Conservation (phyloP, 2,329 filamentous ascomycete species). For the Talaromyces sp. region DNA sequence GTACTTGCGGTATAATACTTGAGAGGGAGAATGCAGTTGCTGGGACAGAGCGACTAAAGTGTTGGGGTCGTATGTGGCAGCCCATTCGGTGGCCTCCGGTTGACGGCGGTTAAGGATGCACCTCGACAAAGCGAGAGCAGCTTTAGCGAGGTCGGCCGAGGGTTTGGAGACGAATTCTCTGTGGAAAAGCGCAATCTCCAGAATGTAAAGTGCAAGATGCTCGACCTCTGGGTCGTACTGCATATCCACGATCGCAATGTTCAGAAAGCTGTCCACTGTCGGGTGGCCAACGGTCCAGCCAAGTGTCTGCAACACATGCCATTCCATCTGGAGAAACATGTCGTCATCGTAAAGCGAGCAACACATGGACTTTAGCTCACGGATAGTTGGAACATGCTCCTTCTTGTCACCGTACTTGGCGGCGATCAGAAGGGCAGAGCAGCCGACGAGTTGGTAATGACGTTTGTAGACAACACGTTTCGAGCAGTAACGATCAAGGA, state of each 20-base stretch:
- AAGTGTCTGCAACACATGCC: slow-evolving; percentile 96
- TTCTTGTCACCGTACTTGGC: slow-evolving; percentile 99
- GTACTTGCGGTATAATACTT: slow-evolving; percentile 67
- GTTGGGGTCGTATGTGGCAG: slow-evolving; percentile 51
- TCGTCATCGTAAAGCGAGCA: slow-evolving; percentile 96
- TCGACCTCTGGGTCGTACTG: slow-evolving; percentile 81
- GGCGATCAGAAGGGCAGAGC: slow-evolving; percentile 90
- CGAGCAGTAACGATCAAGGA: slow-evolving; percentile 96
- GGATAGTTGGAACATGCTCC: slow-evolving; percentile 94
- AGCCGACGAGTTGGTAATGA: slow-evolving; percentile 96
- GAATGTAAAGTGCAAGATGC: slow-evolving; percentile 90
- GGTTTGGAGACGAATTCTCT: slow-evolving; percentile 92
- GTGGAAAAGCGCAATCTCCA: slow-evolving; percentile 93
- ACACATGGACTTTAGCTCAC: slow-evolving; percentile 98
- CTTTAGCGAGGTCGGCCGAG: slow-evolving; percentile 85
- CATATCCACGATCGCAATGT: slow-evolving; percentile 75
- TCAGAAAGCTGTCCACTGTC: slow-evolving; percentile 89
- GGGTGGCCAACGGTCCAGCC: slow-evolving; percentile 96
- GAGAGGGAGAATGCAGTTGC: slow-evolving; percentile 64
- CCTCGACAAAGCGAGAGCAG: slow-evolving; percentile 78
- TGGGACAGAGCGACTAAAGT: slow-evolving; percentile 61
- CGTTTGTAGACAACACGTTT: slow-evolving; percentile 98
- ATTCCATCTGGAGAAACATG: slow-evolving; percentile 99
- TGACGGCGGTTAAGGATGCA: slow-evolving; percentile 81
- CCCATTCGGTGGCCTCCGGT: slow-evolving; percentile 72